Evolutionary conservation across 768 basidiomycete genomes (phyloP).

Genomic region (Podaxis sp.): DNA sequence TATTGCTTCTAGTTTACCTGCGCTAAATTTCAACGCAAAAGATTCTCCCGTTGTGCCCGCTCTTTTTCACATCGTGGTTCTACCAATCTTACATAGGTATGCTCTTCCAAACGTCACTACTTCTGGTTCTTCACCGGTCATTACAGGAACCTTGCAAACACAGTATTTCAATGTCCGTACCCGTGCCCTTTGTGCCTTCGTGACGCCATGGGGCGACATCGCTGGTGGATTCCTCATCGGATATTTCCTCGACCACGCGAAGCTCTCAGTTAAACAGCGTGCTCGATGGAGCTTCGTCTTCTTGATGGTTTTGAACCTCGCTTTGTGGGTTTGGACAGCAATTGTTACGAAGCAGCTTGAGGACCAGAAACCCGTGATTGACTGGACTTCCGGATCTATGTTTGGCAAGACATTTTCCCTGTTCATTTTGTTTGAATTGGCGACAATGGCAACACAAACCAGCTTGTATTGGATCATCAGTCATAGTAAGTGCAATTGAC

Average conservation of each 20-base stretch:
- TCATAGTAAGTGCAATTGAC: constrained; percentile 23
- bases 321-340: constrained; percentile 33
- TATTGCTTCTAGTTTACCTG: not conserved
- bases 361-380: constrained; percentile 29
- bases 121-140: not conserved
- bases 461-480: constrained; percentile 31
- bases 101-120: not conserved
- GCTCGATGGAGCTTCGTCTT: constrained; percentile 29
- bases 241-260: constrained; percentile 30
- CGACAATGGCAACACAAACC: constrained; percentile 35
- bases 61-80: constrained; percentile 36
- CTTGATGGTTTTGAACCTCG: constrained; percentile 30
- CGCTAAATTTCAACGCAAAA: constrained; percentile 1
- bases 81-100: constrained; percentile 31
- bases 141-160: constrained; percentile 29
- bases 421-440: constrained; percentile 32
- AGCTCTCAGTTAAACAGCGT: constrained; percentile 29
- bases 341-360: constrained; percentile 31
- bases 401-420: constrained; percentile 30
- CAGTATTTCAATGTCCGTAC: constrained; percentile 33
- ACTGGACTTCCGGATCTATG: constrained; percentile 29
- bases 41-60: constrained; percentile 31
- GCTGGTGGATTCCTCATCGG: constrained; percentile 30
- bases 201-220: constrained; percentile 30
- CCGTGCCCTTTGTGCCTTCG: constrained; percentile 29